Conservation (phyloP, 2,329 filamentous ascomycete species). For the Saccharata proteae region DNA sequence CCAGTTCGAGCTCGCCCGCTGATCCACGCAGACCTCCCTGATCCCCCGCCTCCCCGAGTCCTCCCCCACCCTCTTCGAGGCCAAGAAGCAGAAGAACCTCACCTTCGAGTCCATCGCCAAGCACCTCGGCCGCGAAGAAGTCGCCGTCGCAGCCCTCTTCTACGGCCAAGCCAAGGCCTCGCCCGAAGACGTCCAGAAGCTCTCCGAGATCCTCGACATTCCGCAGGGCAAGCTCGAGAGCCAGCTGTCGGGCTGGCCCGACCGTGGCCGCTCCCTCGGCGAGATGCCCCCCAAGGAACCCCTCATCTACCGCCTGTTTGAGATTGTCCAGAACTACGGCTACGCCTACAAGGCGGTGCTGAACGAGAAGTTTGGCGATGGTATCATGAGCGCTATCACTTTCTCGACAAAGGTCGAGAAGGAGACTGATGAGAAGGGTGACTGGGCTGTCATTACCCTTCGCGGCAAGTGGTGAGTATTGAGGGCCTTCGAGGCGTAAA, state of each 20-base stretch:
- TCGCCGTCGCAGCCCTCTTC: conserved; percentile 78
- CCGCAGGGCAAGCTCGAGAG: conserved; percentile 43
- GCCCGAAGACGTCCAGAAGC: conserved; percentile 53
- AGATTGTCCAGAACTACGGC: conserved; percentile 94
- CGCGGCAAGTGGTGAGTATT: conserved; percentile 70
- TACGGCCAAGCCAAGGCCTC: conserved; percentile 75
- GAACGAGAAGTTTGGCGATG: conserved; percentile 73
- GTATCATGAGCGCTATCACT: conserved; percentile 92
- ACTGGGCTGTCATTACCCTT: conserved; percentile 77
- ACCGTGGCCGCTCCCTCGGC: conserved; percentile 64
- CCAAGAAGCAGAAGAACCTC: conserved; percentile 63
- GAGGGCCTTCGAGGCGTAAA: too few relatives aligned
- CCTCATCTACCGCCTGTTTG: conserved; percentile 80
- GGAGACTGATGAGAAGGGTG: conserved; percentile 74
- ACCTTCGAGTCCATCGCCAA: conserved; percentile 69
- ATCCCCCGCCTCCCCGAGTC: conserved; percentile 57
- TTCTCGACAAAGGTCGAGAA: conserved; percentile 89
- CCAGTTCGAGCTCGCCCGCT: conserved; percentile 7
- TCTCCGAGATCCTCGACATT: conserved; percentile 54
- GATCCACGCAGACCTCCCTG: conserved; percentile 44
- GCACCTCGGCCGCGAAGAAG: conserved; percentile 64
- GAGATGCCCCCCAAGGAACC: conserved; percentile 80
- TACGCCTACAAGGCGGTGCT: conserved; percentile 91
- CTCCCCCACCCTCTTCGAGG: conserved; percentile 63
- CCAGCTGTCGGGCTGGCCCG: conserved; percentile 62